Evolutionary conservation across 2,329 filamentous ascomycete genomes (phyloP).

Genomic region (Orbilia oligospora): DNA sequence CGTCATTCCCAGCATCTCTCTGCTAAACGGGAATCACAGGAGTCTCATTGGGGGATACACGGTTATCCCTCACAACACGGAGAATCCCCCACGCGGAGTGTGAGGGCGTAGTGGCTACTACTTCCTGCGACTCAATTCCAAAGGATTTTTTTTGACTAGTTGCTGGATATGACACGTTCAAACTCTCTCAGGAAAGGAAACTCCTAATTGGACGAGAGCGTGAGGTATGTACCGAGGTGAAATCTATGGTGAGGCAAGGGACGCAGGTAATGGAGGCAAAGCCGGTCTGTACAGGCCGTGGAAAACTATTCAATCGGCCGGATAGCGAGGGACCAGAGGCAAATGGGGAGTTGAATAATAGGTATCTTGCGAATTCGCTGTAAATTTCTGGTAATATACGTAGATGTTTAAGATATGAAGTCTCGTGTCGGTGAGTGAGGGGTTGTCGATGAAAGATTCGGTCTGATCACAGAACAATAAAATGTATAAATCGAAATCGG

Average conservation of each 20-base stretch:
- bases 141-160: slow-evolving; percentile 8
- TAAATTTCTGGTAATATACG: slow-evolving; percentile 3
- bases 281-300: slow-evolving; percentile 9
- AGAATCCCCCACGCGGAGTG: slow-evolving; percentile 60
- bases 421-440: slow-evolving; percentile 37
- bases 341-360: neutral
- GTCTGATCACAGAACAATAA: slow-evolving; percentile 34
- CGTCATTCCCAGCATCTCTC: slow-evolving; percentile 72
- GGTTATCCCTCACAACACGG: slow-evolving; percentile 58
- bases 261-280: slow-evolving; percentile 23
- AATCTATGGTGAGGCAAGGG: slow-evolving; percentile 32
- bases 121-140: slow-evolving; percentile 39
- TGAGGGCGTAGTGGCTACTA: slow-evolving; percentile 44
- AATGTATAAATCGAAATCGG: slow-evolving; percentile 2
- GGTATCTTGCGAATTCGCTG: slow-evolving; percentile 34
- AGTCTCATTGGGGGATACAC: slow-evolving; percentile 61
- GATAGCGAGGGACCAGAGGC: slow-evolving; percentile 4
- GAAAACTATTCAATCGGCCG: slow-evolving; percentile 29
- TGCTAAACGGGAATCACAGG: slow-evolving; percentile 47
- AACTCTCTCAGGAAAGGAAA: slow-evolving; percentile 30
- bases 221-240: slow-evolving; percentile 24
- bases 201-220: slow-evolving; percentile 28
- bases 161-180: slow-evolving; percentile 41
- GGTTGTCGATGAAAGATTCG: slow-evolving; percentile 37
- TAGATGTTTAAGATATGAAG: slow-evolving; percentile 3